Conservation (phyloP, 2,329 filamentous ascomycete species). For the Orbilia ellipsospora region DNA sequence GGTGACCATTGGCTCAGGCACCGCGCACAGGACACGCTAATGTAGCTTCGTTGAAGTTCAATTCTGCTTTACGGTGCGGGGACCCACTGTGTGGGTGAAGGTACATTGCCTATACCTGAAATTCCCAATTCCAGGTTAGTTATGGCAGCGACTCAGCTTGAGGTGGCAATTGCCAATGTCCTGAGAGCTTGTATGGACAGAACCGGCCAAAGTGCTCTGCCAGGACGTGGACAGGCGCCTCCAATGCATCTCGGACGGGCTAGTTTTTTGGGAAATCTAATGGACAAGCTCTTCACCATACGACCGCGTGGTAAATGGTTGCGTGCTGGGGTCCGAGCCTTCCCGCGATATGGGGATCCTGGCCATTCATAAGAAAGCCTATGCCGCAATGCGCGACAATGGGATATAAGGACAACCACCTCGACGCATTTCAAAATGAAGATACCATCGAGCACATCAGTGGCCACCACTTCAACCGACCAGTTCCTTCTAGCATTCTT, state of each 20-base stretch:
- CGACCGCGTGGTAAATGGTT: neutral
- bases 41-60: constrained; percentile 13
- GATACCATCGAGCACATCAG: constrained; percentile 22
- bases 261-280: constrained; percentile 26
- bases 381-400: constrained; percentile 25
- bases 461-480: constrained; percentile 5
- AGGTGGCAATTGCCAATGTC: constrained; percentile 31
- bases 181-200: constrained; percentile 24
- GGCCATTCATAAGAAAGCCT: constrained; percentile 6
- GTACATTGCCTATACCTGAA: constrained; percentile 33
- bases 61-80: constrained; percentile 17
- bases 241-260: constrained; percentile 1
- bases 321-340: neutral
- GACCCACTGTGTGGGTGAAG: constrained; percentile 26
- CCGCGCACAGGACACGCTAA: constrained; percentile 45
- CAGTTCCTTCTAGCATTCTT: constrained; percentile 4
- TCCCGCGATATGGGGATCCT: constrained; percentile 1
- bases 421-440: constrained; percentile 26
- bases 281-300: neutral
- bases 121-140: constrained; percentile 38
- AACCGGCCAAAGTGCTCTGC: constrained; percentile 10
- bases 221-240: constrained; percentile 8
- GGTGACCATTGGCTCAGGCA: constrained; percentile 33
- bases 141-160: constrained; percentile 41
- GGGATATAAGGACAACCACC: constrained; percentile 7